Evolutionary conservation across 2,329 filamentous ascomycete genomes (phyloP).

Genomic region (Colletotrichum liriopes): DNA sequence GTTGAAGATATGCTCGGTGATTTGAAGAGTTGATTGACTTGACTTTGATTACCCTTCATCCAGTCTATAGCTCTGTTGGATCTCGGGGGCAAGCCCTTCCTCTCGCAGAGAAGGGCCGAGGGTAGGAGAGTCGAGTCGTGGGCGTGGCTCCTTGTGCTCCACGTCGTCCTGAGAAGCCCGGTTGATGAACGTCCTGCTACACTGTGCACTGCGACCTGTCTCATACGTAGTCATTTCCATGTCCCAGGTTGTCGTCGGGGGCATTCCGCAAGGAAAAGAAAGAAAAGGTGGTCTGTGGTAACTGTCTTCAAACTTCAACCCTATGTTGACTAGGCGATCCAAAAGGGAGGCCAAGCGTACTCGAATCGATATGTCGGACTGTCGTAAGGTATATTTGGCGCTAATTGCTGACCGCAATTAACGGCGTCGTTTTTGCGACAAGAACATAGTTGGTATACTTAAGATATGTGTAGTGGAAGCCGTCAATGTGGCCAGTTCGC

Average conservation of each 20-base stretch:
- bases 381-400: too few relatives aligned
- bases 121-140: neutral
- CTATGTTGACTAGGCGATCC: neutral
- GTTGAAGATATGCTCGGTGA: constrained; percentile 12
- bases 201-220: neutral
- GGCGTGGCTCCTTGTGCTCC: neutral
- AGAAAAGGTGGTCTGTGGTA: neutral
- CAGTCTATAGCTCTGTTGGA: neutral
- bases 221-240: neutral
- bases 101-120: neutral
- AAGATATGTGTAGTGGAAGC: neutral
- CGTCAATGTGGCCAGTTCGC: neutral
- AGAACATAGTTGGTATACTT: too few relatives aligned
- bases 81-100: too few relatives aligned
- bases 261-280: neutral
- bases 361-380: neutral
- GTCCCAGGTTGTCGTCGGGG: neutral
- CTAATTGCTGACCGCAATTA: too few relatives aligned
- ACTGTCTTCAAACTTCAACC: too few relatives aligned
- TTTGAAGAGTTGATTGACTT: neutral
- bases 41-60: neutral
- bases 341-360: neutral
- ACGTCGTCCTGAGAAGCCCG: neutral
- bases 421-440: too few relatives aligned
- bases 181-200: neutral